phyloP scores from a whole-genome alignment of 495 filamentous ascomycete genomes.

The Hypoxylon fragiforme region DNA sequence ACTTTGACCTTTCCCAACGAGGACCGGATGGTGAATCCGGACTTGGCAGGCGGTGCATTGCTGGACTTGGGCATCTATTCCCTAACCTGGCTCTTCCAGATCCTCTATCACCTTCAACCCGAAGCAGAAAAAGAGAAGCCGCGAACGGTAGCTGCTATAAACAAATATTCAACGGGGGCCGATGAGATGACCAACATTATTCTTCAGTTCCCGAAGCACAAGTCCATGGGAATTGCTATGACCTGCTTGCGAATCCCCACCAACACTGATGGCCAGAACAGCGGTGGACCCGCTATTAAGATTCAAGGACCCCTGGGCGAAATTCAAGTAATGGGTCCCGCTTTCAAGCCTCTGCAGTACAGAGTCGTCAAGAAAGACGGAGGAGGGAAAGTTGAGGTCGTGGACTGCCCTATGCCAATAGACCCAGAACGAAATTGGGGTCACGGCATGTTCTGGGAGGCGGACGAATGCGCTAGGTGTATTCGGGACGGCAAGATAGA shows the following conservation, averaged over 20 bases:
- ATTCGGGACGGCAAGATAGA: slow-evolving; percentile 80
- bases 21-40: slow-evolving; percentile 84
- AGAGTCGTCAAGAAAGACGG: slow-evolving; percentile 57
- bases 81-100: slow-evolving; percentile 92
- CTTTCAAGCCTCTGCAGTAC: slow-evolving; percentile 71
- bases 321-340: slow-evolving; percentile 76
- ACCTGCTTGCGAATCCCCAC: slow-evolving; percentile 70
- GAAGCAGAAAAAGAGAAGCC: slow-evolving; percentile 55
- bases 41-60: slow-evolving; percentile 82
- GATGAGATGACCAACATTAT: slow-evolving; percentile 84
- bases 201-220: slow-evolving; percentile 69
- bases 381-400: slow-evolving; percentile 54
- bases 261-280: slow-evolving; percentile 65
- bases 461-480: slow-evolving; percentile 85
- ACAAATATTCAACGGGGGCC: slow-evolving; percentile 80
- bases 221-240: slow-evolving; percentile 75
- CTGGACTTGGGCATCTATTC: slow-evolving; percentile 88
- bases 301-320: slow-evolving; percentile 88
- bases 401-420: slow-evolving; percentile 65
- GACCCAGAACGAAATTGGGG: slow-evolving; percentile 58
- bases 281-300: slow-evolving; percentile 68
- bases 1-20: slow-evolving; percentile 52
- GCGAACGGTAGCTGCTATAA: slow-evolving; percentile 61
- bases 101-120: slow-evolving; percentile 78
- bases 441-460: slow-evolving; percentile 93